Conservation (phyloP, 805 yeast genomes). For the Candida dendrica region DNA sequence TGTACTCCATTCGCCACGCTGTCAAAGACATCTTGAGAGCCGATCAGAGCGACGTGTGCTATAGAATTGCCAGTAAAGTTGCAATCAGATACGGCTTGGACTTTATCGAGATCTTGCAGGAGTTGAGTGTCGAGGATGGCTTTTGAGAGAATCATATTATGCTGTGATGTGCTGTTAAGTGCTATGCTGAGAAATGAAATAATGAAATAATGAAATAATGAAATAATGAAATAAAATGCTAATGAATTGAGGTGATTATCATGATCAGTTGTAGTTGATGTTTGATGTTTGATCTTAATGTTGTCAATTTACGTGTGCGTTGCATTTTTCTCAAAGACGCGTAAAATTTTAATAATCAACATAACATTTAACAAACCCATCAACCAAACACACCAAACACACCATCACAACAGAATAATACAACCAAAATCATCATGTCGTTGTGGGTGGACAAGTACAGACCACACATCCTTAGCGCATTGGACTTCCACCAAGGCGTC, state of each 20-base stretch:
- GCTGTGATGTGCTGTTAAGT: too few relatives aligned
- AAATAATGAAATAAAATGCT: too few relatives aligned
- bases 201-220: too few relatives aligned
- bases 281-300: too few relatives aligned
- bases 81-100: background rate
- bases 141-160: too few relatives aligned
- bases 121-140: background rate
- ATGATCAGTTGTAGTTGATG: too few relatives aligned
- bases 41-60: background rate
- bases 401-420: background rate
- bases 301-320: too few relatives aligned
- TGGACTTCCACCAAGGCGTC: slow-evolving; percentile 62
- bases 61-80: background rate
- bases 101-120: background rate
- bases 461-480: slow-evolving; percentile 56
- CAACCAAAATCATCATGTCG: slow-evolving; percentile 65
- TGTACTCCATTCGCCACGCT: background rate
- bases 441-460: slow-evolving; percentile 96
- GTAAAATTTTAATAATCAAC: too few relatives aligned
- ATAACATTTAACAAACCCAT: too few relatives aligned
- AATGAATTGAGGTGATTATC: too few relatives aligned
- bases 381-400: background rate
- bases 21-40: background rate
- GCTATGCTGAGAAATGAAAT: too few relatives aligned
- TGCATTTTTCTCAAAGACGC: too few relatives aligned